Evolutionary conservation across 306 rosid species (phyloP).

Genomic region (Quercus ilex): DNA sequence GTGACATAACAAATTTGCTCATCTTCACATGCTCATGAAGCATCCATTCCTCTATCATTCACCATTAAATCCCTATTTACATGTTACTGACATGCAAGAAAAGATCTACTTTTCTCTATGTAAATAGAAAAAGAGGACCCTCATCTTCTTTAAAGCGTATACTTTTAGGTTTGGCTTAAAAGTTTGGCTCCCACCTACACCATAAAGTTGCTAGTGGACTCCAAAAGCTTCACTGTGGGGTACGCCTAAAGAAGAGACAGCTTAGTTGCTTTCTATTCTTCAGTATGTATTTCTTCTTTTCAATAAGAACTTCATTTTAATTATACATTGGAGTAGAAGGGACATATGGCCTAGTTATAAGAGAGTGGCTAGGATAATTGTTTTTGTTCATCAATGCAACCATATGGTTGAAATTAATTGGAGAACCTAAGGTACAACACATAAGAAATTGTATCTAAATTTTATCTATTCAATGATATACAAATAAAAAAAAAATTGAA

Average conservation of each 20-base stretch:
- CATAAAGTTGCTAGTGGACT: background rate
- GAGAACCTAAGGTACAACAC: no score
- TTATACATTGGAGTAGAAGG: background rate
- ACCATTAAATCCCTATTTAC: background rate
- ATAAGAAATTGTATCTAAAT: no score
- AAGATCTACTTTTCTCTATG: background rate
- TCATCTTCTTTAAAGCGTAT: background rate
- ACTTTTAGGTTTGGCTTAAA: background rate
- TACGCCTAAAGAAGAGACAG: background rate
- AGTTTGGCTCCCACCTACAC: background rate
- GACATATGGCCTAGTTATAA: background rate
- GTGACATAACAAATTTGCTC: background rate
- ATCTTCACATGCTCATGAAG: background rate
- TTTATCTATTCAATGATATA: no score
- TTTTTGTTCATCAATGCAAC: no score
- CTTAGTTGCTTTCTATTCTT: background rate
- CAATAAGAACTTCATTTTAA: no score
- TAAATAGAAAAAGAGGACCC: background rate
- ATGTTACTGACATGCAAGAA: background rate
- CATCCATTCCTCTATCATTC: background rate
- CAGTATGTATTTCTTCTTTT: no score
- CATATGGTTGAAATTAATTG: no score
- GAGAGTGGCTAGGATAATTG: background rate
- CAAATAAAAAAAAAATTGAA: no score
- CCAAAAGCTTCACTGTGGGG: background rate